Base-by-base conservation (phyloP, 169 alveolate genomes). In the Theileria annulata region DNA sequence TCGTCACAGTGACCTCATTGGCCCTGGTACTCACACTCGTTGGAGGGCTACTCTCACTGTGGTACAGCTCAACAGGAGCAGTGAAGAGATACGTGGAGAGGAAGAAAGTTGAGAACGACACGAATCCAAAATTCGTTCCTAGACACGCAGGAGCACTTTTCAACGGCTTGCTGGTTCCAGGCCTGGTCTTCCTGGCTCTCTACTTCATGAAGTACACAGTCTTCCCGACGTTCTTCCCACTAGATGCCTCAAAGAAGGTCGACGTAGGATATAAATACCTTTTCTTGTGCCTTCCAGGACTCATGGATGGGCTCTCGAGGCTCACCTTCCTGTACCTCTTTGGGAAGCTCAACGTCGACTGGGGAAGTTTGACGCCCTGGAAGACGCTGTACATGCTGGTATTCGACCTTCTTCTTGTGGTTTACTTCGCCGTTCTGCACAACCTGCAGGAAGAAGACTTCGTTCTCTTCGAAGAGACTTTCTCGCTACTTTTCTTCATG, bases 121-220 rank as follows among this genome's bases (percentile, higher is more conserved):
- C 66, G 28, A 56, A 56, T 21, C 66, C 66, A 15, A 56, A 56
- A 27, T 56, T 56, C 31, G 66, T 56, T 21, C n/a, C 35, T 0
- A 56, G 66, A 56, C 66, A 56, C 66, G 66, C 66, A 0, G 66
- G 35, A 56, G 27, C 66, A 56, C 66, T 56, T 4, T 56, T 56
- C 66, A 56, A 56, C 66, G 17, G 17, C 31, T 56, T 56, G 33
- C 31, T 56, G 2, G 66, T 56, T 56, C 35, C 66, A 56, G 33
- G 35, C 28, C 66, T 56, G 35, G 66, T 56, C 17, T 56, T 56
- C 66, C 66, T 56, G 27, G 66, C 31, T 4, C 66, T 56, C 35
- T 56, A 10, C 66, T 56, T 56, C 66, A 19, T 56, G 27, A 56
- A 56, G 33, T 56, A 56, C 66, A 56, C 66, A 0, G 35, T 56